Percentiles rank a stretch among this genome's conserved stretches.
Conservation (phyloP, 805 yeast genomes). For the Blastobotrys peoriensis region DNA sequence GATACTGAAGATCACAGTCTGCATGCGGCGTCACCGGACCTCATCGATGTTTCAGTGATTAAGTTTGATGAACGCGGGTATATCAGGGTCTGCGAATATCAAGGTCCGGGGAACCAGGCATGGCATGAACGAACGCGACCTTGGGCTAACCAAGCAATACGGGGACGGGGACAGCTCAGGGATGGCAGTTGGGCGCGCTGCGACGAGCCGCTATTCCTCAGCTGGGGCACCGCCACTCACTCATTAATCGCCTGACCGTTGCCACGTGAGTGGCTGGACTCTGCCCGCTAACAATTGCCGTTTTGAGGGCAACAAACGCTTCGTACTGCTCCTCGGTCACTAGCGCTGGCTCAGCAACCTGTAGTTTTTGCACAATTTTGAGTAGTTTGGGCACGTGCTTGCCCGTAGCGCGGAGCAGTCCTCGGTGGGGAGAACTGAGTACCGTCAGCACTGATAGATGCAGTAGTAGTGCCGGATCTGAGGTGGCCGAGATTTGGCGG, state of each 20-base stretch:
- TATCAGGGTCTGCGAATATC: neutral
- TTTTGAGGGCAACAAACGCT: constrained; percentile 18
- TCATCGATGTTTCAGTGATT: neutral
- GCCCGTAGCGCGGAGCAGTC: constrained; percentile 23
- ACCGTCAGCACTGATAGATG: constrained; percentile 23
- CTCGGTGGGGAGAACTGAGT: constrained; percentile 14
- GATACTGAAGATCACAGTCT: neutral
- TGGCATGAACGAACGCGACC: no score
- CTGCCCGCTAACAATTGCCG: constrained; percentile 9
- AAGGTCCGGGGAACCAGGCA: neutral
- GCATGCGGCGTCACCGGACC: neutral
- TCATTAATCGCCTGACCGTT: no score
- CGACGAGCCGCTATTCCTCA: no score
- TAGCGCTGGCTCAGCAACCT: neutral
- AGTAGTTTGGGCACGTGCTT: constrained; percentile 28
- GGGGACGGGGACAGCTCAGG: no score
- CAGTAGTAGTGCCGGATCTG: constrained; percentile 23
- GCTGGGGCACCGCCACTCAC: no score
- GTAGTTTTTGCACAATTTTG: constrained; percentile 14
- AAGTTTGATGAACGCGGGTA: neutral
- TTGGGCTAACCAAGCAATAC: no score
- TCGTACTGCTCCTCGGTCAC: neutral
- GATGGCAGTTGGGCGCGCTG: no score
- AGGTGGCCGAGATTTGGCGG: constrained; percentile 15
- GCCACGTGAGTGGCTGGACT: no score